Conservation (phyloP, 1,284 basidiomycete genomes). For the Mycena citricolor region DNA sequence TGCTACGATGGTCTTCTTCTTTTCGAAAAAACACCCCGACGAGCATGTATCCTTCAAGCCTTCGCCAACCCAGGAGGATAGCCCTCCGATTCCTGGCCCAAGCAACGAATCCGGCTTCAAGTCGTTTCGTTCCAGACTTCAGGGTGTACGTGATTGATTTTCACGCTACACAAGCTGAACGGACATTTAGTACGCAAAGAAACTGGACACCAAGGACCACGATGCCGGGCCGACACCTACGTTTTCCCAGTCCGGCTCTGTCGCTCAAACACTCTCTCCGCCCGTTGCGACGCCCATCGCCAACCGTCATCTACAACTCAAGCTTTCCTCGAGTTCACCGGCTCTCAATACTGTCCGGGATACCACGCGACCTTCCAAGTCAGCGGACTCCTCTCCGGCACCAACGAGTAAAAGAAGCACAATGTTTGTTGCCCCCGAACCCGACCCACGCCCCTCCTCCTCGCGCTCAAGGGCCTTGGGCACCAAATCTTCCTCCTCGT, state of each 20-base stretch:
- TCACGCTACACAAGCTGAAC: slow-evolving; percentile 6
- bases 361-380: slow-evolving; percentile 23
- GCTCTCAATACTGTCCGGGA: slow-evolving; percentile 23
- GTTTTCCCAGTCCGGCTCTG: slow-evolving; percentile 37
- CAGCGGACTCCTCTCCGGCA: slow-evolving; percentile 11
- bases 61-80: too few relatives aligned
- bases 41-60: too few relatives aligned
- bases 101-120: slow-evolving; percentile 52
- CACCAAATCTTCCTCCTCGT: slow-evolving; percentile 25
- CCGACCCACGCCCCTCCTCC: slow-evolving; percentile 18
- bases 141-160: slow-evolving; percentile 37
- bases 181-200: slow-evolving; percentile 57
- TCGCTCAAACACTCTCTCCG: slow-evolving; percentile 39
- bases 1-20: slow-evolving; percentile 54
- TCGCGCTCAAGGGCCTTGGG: slow-evolving; percentile 28
- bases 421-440: slow-evolving; percentile 3
- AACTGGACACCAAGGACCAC: slow-evolving; percentile 57
- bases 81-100: too few relatives aligned
- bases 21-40: slow-evolving; percentile 49
- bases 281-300: slow-evolving; percentile 21
- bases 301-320: slow-evolving; percentile 28
- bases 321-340: slow-evolving; percentile 31
- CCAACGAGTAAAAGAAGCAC: slow-evolving; percentile 25
- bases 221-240: slow-evolving; percentile 41
- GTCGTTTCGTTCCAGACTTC: slow-evolving; percentile 73